These are phyloP conservation scores for Xylaria sp. DNA, from an alignment of 2,329 filamentous ascomycete species.

Conservation along the genomic window DNA sequence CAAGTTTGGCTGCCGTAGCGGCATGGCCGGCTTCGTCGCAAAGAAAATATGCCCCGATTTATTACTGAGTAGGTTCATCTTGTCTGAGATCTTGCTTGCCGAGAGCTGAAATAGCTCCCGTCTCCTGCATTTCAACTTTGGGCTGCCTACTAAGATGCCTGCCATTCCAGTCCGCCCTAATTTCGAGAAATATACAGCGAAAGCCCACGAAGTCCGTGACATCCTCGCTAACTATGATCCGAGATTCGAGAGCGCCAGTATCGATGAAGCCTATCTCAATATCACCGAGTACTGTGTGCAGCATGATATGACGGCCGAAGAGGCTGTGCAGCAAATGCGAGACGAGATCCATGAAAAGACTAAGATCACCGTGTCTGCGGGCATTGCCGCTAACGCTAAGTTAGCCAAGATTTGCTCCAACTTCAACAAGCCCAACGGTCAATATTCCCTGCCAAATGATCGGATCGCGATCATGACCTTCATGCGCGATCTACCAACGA, in stretches of 20 bases:
- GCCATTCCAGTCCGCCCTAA: conserved; percentile 72
- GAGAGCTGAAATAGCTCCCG: no score
- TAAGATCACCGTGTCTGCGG: conserved; percentile 89
- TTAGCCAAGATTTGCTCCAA: conserved; percentile 97
- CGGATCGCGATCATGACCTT: conserved; percentile 82
- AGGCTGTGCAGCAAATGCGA: conserved; percentile 81
- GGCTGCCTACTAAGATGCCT: conserved; percentile 12
- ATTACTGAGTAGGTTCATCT: conserved; percentile 62
- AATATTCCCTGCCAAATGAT: conserved; percentile 80
- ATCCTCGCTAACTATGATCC: conserved; percentile 90
- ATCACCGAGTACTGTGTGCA: conserved; percentile 85
- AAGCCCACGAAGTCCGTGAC: conserved; percentile 86
- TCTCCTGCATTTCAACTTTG: background rate
- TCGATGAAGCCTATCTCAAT: conserved; percentile 96
- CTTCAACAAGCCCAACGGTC: conserved; percentile 95
- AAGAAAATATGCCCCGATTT: conserved; percentile 92
- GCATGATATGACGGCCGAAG: conserved; percentile 74
- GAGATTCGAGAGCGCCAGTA: conserved; percentile 90
- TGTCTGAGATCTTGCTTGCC: background rate
- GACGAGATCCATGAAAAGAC: conserved; percentile 79
- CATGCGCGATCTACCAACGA: conserved; percentile 83
- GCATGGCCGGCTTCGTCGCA: conserved; percentile 96
- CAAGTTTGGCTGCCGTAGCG: conserved; percentile 89
- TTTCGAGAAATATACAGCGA: conserved; percentile 89
- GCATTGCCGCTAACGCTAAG: conserved; percentile 92